These are phyloP conservation scores for Phyllosticta citrichinensis DNA, from an alignment of 2,329 filamentous ascomycete genomes.

Conservation along the genomic window DNA sequence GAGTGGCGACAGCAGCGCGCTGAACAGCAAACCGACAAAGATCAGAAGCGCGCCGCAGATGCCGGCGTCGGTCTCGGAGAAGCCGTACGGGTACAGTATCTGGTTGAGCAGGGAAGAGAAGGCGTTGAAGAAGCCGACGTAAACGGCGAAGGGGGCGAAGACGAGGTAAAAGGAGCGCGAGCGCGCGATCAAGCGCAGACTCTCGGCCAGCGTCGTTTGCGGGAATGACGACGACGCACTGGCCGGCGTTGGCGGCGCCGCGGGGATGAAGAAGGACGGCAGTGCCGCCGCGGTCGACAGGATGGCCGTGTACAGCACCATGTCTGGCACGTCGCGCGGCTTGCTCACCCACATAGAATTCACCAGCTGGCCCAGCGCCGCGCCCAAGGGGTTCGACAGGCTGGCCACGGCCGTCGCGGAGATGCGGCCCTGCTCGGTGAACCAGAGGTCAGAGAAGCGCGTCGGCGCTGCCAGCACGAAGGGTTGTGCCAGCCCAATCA, in stretches of 20 bases:
- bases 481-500: conserved; percentile 82
- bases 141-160: conserved; percentile 69
- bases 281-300: conserved; percentile 61
- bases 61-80: conserved; percentile 72
- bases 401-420: conserved; percentile 78
- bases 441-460: conserved; percentile 90
- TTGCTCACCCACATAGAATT: conserved; percentile 64
- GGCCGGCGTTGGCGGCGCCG: conserved; percentile 56
- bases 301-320: conserved; percentile 77
- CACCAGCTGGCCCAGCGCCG: conserved; percentile 72
- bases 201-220: conserved; percentile 42
- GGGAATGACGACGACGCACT: conserved; percentile 54
- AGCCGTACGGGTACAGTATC: conserved; percentile 77
- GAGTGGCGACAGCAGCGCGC: conserved; percentile 69
- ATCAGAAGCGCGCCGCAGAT: conserved; percentile 86
- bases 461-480: conserved; percentile 87
- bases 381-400: conserved; percentile 82
- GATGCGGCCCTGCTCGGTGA: conserved; percentile 72
- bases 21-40: conserved; percentile 68
- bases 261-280: conserved; percentile 74
- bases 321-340: conserved; percentile 58
- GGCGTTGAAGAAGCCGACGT: conserved; percentile 90
- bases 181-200: conserved; percentile 37
- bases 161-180: conserved; percentile 72
- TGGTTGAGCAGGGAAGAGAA: conserved; percentile 82